Evolutionary conservation across 2,329 filamentous ascomycete genomes (phyloP).

Genomic region (Bipolaris victoriae): DNA sequence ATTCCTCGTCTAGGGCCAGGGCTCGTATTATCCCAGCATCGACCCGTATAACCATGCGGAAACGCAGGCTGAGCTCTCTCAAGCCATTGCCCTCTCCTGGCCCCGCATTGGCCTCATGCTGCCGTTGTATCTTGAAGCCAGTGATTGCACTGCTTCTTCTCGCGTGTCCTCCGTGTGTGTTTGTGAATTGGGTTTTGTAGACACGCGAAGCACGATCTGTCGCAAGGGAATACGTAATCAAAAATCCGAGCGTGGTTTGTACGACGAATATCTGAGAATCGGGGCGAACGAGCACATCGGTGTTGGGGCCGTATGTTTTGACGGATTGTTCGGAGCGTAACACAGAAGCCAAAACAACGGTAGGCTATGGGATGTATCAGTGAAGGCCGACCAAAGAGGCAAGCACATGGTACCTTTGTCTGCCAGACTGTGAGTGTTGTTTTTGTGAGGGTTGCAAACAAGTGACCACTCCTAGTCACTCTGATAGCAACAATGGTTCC

Average conservation of each 20-base stretch:
- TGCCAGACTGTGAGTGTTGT: conserved; percentile 95
- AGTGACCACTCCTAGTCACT: conserved; percentile 77
- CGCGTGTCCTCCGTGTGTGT: conserved; percentile 51
- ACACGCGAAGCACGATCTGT: conserved; percentile 82
- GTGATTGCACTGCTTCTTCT: conserved; percentile 57
- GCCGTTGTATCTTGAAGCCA: conserved; percentile 48
- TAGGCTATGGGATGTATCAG: conserved; percentile 66
- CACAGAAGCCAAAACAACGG: conserved; percentile 83
- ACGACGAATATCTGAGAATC: conserved; percentile 92
- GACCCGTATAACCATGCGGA: conserved; percentile 97
- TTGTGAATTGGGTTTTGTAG: conserved; percentile 81
- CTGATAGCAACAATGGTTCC: conserved; percentile 76
- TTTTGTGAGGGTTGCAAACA: conserved; percentile 85
- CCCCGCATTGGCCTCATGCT: conserved; percentile 57
- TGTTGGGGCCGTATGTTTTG: conserved; percentile 81
- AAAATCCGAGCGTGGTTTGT: conserved; percentile 81
- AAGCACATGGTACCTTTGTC: conserved; percentile 71
- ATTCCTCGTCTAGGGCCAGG: conserved; percentile 87
- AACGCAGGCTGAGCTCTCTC: conserved; percentile 85
- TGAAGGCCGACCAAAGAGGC: conserved; percentile 12
- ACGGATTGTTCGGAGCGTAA: conserved; percentile 82
- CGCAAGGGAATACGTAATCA: conserved; percentile 93
- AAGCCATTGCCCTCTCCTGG: conserved; percentile 83
- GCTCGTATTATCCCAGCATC: conserved; percentile 92
- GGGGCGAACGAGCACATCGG: conserved; percentile 82